Conservation (phyloP, 2,329 filamentous ascomycete genomes). For the Phaeosphaeria sp. region DNA sequence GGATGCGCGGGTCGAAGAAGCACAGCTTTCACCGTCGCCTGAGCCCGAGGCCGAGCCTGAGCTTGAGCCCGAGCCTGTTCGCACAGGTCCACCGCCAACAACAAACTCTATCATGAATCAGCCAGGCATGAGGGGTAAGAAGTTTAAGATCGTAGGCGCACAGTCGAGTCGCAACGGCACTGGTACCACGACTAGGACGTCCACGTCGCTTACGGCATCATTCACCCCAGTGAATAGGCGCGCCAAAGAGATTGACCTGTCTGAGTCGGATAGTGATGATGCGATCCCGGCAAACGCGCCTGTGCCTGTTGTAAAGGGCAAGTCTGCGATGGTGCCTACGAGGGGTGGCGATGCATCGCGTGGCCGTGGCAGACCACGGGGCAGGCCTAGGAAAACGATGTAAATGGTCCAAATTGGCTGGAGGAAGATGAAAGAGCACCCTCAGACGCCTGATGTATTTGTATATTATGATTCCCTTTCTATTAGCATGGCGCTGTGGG, state of each 20-base stretch:
- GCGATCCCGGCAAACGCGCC: conserved; percentile 42
- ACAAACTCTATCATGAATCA: conserved; percentile 38
- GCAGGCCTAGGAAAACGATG: conserved; percentile 32
- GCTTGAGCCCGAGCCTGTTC: conserved; percentile 8
- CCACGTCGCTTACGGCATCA: conserved; percentile 15
- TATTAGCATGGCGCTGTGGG: conserved; percentile 1
- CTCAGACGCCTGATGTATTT: neutral
- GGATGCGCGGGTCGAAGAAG: neutral
- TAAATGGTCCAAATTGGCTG: conserved; percentile 1
- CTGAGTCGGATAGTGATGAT: conserved; percentile 40
- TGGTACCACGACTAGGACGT: conserved; percentile 19
- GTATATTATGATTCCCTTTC: neutral
- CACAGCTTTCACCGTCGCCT: conserved; percentile 8
- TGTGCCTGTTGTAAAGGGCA: conserved; percentile 23
- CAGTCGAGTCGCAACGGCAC: conserved; percentile 27
- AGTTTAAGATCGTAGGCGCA: conserved; percentile 43
- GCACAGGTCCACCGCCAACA: conserved; percentile 22
- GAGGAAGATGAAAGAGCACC: neutral
- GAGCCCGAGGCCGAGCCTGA: conserved; percentile 12
- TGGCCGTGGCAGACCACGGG: conserved; percentile 31
- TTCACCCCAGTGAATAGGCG: conserved; percentile 27
- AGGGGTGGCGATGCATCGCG: conserved; percentile 29
- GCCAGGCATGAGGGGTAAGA: conserved; percentile 41
- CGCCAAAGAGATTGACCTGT: conserved; percentile 26
- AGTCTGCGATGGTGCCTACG: conserved; percentile 29